phyloP scores from a whole-genome alignment of 2,329 filamentous ascomycete genomes.

The Trichoderma sp. region DNA sequence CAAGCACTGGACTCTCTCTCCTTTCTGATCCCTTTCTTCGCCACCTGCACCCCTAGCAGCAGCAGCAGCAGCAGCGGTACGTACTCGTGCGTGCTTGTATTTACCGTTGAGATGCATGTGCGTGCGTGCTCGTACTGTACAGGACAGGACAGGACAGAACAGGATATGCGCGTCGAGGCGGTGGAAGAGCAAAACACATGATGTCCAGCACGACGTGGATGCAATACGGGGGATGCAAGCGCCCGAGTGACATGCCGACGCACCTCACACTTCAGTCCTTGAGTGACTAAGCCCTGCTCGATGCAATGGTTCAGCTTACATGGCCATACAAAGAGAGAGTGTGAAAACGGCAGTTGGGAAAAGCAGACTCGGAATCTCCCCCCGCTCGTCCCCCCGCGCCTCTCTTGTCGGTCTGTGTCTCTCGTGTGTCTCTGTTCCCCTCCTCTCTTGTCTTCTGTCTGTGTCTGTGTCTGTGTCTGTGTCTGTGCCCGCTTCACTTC shows the following conservation, averaged over 20 bases:
- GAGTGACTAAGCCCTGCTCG: background rate
- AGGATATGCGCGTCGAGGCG: background rate
- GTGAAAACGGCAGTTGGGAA: background rate
- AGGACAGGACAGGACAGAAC: background rate
- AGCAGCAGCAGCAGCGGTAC: background rate
- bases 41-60: background rate
- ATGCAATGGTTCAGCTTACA: background rate
- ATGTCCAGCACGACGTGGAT: background rate
- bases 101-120: background rate
- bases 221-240: background rate
- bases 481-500: background rate
- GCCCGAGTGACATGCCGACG: background rate
- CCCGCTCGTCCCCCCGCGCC: background rate
- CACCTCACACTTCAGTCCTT: background rate
- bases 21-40: background rate
- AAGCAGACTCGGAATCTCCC: background rate
- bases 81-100: background rate
- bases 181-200: conserved; percentile 3
- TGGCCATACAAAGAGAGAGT: background rate
- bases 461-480: background rate
- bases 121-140: background rate
- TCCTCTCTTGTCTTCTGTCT: background rate
- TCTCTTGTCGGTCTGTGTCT: background rate
- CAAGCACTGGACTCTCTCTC: background rate
- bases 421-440: background rate